Evolutionary conservation across 2,329 filamentous ascomycete species (phyloP).

Genomic region (Ophidiomyces ophidiicola): DNA sequence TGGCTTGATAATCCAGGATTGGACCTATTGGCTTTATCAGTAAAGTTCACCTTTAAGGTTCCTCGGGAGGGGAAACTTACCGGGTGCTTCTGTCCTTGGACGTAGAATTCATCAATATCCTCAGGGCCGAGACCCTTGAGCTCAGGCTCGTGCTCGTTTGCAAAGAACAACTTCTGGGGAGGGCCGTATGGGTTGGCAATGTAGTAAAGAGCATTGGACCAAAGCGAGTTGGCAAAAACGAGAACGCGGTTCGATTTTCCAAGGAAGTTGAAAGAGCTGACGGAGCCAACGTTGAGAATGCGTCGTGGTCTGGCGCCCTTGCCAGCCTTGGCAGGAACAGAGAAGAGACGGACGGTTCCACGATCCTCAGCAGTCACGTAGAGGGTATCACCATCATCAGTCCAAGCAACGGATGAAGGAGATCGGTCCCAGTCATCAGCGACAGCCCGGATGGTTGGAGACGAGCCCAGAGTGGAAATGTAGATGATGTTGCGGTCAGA

Average conservation of each 20-base stretch:
- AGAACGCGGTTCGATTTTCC: conserved; percentile 23
- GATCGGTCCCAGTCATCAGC: conserved; percentile 42
- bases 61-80: conserved; percentile 15
- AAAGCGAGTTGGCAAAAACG: conserved; percentile 26
- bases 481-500: conserved; percentile 52
- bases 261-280: conserved; percentile 23
- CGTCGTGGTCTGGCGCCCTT: conserved; percentile 26
- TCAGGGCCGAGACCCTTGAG: conserved; percentile 26
- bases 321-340: conserved; percentile 24
- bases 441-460: conserved; percentile 28
- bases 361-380: conserved; percentile 63
- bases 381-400: conserved; percentile 45
- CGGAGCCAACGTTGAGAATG: conserved; percentile 27
- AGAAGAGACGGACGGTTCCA: conserved; percentile 40
- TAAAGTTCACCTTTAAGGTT: too few relatives aligned
- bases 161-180: conserved; percentile 24
- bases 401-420: conserved; percentile 41
- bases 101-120: conserved; percentile 30
- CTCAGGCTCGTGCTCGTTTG: conserved; percentile 31
- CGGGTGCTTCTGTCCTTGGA: conserved; percentile 26
- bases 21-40: conserved; percentile 22
- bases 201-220: conserved; percentile 28
- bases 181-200: conserved; percentile 23
- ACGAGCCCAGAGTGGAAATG: conserved; percentile 26
- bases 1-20: conserved; percentile 33